Evolutionary conservation across 257 asterid genomes (phyloP).

Genomic region (Solanum pennellii): DNA sequence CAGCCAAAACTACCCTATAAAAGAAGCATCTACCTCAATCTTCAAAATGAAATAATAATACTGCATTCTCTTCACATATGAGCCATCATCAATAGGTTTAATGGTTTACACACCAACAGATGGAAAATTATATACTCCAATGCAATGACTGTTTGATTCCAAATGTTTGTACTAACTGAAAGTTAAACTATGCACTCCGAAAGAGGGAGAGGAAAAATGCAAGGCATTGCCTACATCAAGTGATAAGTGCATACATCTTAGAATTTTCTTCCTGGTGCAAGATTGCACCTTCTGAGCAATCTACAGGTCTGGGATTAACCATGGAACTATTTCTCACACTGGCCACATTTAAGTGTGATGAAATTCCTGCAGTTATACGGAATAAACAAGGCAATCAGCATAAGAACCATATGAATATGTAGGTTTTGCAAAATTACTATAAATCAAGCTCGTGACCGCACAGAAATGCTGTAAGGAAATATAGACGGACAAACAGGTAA

Average conservation of each 20-base stretch:
- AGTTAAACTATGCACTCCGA: not conserved
- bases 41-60: not conserved
- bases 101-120: not conserved
- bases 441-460: not conserved
- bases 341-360: constrained; percentile 12
- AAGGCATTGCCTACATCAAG: not conserved
- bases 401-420: not conserved
- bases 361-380: not conserved
- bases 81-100: not conserved
- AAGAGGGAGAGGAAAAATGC: not conserved
- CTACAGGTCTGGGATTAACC: constrained; percentile 23
- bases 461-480: not conserved
- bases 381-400: not conserved
- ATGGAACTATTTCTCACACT: constrained; percentile 30
- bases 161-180: not conserved
- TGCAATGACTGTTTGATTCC: not conserved
- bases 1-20: not conserved
- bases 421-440: not conserved
- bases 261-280: constrained; percentile 31
- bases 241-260: constrained; percentile 14
- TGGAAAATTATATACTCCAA: not conserved
- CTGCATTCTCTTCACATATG: not conserved
- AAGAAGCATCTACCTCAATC: not conserved
- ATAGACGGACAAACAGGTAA: not conserved
- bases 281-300: constrained; percentile 24